phyloP scores from a whole-genome alignment of 306 rosid genomes.

The Pueraria montana region DNA sequence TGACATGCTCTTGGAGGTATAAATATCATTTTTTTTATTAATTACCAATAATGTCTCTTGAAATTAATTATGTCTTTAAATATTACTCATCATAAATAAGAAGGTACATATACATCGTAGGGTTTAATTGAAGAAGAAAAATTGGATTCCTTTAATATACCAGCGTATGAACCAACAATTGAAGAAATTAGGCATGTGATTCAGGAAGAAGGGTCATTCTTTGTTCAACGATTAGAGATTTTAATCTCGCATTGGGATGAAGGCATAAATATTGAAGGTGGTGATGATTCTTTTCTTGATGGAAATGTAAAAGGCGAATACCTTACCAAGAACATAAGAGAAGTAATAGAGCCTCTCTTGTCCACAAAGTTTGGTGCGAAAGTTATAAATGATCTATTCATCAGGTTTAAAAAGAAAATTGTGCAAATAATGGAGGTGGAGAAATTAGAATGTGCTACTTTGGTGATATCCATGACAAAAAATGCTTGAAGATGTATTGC shows the following conservation, averaged over 20 bases:
- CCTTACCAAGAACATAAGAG: background rate
- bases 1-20: no score
- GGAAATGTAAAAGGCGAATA: background rate
- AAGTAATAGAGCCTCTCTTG: background rate
- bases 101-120: background rate
- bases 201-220: constrained; percentile 37
- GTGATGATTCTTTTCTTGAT: no score
- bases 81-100: no score
- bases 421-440: background rate
- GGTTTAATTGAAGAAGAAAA: constrained; percentile 33
- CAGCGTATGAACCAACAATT: background rate
- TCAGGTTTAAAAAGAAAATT: no score
- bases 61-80: background rate
- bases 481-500: background rate
- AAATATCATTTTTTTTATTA: no score
- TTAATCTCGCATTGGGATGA: constrained; percentile 16
- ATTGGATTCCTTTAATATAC: constrained; percentile 23
- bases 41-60: no score
- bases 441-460: background rate
- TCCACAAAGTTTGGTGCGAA: background rate
- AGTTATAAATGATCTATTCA: background rate
- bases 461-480: background rate
- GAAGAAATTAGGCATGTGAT: constrained; percentile 22
- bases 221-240: background rate
- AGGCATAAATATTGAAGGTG: background rate